Conservation (phyloP, 305 asterid genomes). For the Andrographis paniculata region DNA sequence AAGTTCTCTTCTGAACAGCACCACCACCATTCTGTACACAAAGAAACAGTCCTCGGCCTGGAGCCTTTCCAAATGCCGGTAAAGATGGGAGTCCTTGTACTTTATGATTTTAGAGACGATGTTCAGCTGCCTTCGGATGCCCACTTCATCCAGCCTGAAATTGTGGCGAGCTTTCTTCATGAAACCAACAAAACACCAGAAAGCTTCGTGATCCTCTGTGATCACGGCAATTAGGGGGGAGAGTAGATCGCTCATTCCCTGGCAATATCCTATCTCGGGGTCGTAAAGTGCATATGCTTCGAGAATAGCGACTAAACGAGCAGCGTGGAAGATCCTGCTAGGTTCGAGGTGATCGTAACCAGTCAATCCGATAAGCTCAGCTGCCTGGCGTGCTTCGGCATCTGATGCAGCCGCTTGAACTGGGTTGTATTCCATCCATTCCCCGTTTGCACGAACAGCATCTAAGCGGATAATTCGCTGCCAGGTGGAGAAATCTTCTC, state of each 20-base stretch:
- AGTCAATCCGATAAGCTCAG: slow-evolving; percentile 40
- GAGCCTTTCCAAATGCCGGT: not conserved
- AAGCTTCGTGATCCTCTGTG: slow-evolving; percentile 44
- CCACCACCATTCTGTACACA: slow-evolving; percentile 1
- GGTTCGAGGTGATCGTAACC: slow-evolving; percentile 47
- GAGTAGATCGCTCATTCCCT: slow-evolving; percentile 64
- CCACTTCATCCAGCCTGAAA: slow-evolving; percentile 2
- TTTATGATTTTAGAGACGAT: not conserved
- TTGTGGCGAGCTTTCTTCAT: slow-evolving; percentile 21
- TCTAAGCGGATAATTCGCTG: slow-evolving; percentile 35
- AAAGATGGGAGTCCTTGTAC: slow-evolving; percentile 2
- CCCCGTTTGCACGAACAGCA: slow-evolving; percentile 34
- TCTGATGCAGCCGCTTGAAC: slow-evolving; percentile 25
- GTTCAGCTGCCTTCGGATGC: not conserved
- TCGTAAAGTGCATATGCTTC: slow-evolving; percentile 43
- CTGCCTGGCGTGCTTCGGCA: slow-evolving; percentile 30
- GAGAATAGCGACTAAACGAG: slow-evolving; percentile 23
- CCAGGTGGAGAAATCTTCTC: slow-evolving; percentile 33
- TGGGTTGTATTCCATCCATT: slow-evolving; percentile 30
- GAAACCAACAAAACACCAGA: slow-evolving; percentile 58
- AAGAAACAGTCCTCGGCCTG: not conserved
- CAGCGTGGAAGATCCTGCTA: slow-evolving; percentile 35
- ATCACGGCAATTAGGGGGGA: slow-evolving; percentile 46
- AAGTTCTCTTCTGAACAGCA: slow-evolving; percentile 2
- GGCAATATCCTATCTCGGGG: slow-evolving; percentile 61